A percentile compares a stretch with the other conserved stretches of the same genome.
Evolutionary conservation across 2,329 filamentous ascomycete genomes (phyloP).

Genomic region (Fusarium miscanthi): DNA sequence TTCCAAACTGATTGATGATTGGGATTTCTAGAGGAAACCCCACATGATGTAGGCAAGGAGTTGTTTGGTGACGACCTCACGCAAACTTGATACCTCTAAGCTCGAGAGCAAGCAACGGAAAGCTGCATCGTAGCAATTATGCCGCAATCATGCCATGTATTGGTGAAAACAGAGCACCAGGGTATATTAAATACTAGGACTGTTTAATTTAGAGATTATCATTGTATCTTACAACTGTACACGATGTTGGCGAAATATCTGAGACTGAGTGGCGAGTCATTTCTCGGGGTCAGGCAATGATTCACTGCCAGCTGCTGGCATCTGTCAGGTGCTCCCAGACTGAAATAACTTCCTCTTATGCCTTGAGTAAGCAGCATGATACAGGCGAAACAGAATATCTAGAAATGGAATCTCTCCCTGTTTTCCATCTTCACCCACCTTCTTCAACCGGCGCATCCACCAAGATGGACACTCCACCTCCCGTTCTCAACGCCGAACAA

Average conservation of each 20-base stretch:
- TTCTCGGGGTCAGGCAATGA: neutral
- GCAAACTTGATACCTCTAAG: neutral
- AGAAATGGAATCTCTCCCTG: neutral
- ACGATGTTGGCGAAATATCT: neutral
- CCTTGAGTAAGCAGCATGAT: fast-evolving
- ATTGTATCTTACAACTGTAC: too few relatives aligned
- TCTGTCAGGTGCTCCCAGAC: neutral
- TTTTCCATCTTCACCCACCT: neutral
- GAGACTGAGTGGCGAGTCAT: neutral
- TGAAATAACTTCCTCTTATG: neutral
- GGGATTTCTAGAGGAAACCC: fast-evolving
- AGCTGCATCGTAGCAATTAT: too few relatives aligned
- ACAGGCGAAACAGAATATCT: neutral
- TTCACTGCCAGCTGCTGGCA: neutral
- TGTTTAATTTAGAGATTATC: too few relatives aligned
- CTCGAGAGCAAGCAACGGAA: neutral
- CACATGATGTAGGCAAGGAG: fast-evolving
- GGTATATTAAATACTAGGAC: fast-evolving
- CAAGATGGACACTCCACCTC: neutral
- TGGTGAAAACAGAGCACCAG: neutral
- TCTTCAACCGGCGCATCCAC: neutral
- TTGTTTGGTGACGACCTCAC: neutral
- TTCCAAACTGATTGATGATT: neutral
- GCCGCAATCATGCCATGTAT: neutral
- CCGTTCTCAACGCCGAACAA: fast-evolving